phyloP scores from a whole-genome alignment of 192 early-diverging fungal genomes.

The Coemansia sp. region DNA sequence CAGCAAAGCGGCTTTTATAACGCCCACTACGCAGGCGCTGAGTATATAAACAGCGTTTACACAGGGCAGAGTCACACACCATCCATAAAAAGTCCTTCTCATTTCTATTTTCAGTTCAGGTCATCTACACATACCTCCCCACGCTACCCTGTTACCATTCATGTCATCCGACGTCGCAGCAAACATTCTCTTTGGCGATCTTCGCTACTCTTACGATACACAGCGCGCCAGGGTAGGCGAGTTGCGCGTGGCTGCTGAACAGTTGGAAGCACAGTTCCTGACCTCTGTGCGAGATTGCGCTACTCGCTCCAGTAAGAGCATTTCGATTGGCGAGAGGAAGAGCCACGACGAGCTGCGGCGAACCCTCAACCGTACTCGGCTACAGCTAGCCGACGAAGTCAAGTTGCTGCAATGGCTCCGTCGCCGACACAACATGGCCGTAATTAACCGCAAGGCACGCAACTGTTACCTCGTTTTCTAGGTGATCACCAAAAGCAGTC shows the following conservation, averaged over 20 bases:
- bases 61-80: not conserved
- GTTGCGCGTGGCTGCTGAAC: slow-evolving; percentile 17
- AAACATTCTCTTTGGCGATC: slow-evolving; percentile 48
- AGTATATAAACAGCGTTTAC: not conserved
- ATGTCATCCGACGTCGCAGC: slow-evolving; percentile 51
- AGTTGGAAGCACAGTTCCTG: slow-evolving; percentile 41
- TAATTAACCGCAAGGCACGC: slow-evolving; percentile 40
- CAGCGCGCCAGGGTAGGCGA: slow-evolving; percentile 35
- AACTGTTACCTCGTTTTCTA: slow-evolving; percentile 37
- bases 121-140: not conserved
- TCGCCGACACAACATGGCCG: slow-evolving; percentile 45
- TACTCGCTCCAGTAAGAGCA: slow-evolving; percentile 32
- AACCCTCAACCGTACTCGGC: slow-evolving; percentile 28
- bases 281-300: slow-evolving; percentile 44
- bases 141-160: not conserved
- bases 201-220: slow-evolving; percentile 37
- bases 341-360: slow-evolving; percentile 38
- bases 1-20: not conserved
- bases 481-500: not conserved
- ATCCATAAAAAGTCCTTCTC: not conserved
- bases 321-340: slow-evolving; percentile 33
- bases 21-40: not conserved
- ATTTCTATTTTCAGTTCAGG: not conserved
- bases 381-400: slow-evolving; percentile 50
- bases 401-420: slow-evolving; percentile 52